phyloP scores from a whole-genome alignment of 176 grass and related monocot species.

The Themeda triandra region DNA sequence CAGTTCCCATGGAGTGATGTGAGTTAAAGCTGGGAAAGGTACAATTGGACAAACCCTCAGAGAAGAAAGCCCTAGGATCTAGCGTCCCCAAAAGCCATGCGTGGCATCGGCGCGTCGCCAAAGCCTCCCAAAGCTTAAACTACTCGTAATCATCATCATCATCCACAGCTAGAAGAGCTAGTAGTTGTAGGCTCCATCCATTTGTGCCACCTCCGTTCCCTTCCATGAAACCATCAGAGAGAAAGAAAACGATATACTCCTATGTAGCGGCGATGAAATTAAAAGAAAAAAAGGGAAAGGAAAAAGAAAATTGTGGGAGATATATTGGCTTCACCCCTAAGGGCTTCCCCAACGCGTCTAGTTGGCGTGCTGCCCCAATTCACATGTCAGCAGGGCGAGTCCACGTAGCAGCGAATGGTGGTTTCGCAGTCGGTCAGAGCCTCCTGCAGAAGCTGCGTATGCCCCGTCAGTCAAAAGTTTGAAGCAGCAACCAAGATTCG shows the following conservation, averaged over 20 bases:
- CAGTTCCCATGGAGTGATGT: slow-evolving; percentile 24
- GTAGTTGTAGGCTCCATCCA: background rate
- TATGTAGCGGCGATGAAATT: too few relatives aligned
- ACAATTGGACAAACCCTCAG: slow-evolving; percentile 26
- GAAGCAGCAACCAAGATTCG: too few relatives aligned
- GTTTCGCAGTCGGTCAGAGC: too few relatives aligned
- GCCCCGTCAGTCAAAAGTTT: too few relatives aligned
- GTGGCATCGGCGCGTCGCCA: background rate
- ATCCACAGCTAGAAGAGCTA: background rate
- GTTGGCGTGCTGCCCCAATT: too few relatives aligned
- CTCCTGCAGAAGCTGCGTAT: too few relatives aligned
- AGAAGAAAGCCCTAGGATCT: slow-evolving; percentile 43
- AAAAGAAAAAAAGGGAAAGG: background rate
- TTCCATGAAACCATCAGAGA: background rate
- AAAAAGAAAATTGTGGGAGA: background rate
- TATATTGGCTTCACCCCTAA: slow-evolving; percentile 29
- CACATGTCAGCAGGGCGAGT: too few relatives aligned
- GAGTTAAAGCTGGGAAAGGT: slow-evolving; percentile 40
- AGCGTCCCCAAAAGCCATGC: slow-evolving; percentile 23
- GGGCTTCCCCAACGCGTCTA: too few relatives aligned
- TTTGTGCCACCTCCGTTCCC: background rate
- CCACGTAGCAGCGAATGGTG: too few relatives aligned
- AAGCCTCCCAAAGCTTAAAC: background rate
- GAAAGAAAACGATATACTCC: too few relatives aligned
- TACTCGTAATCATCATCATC: background rate